Conservation (phyloP, 225 moss, liverwort and hornwort genomes). For the Marchantia paleacea region DNA sequence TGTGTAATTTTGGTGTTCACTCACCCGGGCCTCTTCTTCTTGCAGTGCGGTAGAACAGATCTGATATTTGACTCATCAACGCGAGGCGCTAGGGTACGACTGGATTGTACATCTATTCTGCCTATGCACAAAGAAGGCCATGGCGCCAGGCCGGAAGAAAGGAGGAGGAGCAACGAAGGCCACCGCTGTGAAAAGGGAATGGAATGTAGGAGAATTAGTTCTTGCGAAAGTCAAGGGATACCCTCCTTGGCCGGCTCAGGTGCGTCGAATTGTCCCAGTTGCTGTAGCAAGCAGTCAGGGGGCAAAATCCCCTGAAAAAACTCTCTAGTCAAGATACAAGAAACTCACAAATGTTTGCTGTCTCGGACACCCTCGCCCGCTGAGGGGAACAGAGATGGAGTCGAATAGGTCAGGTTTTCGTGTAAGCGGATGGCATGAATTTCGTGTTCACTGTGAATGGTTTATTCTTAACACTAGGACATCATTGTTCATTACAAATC, state of each 20-base stretch:
- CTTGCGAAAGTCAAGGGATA: slow-evolving; percentile 97
- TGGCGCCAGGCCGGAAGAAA: slow-evolving; percentile 57
- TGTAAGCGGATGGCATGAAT: too few species aligned
- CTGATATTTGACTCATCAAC: neutral
- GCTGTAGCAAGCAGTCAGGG: too few species aligned
- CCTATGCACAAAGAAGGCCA: slow-evolving; percentile 35
- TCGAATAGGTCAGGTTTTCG: too few species aligned
- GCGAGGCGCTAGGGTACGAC: neutral
- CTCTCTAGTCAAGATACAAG: too few species aligned
- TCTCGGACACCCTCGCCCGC: too few species aligned
- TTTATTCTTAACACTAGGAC: too few species aligned
- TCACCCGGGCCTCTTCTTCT: slow-evolving; percentile 10
- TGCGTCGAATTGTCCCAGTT: slow-evolving; percentile 22
- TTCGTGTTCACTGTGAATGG: too few species aligned
- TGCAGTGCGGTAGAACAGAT: slow-evolving; percentile 27
- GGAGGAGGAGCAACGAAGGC: slow-evolving; percentile 47
- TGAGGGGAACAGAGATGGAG: too few species aligned
- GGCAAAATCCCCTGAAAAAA: too few species aligned
- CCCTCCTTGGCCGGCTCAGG: slow-evolving; percentile 99
- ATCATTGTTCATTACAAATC: too few species aligned
- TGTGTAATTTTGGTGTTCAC: neutral
- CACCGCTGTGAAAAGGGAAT: slow-evolving; percentile 65
- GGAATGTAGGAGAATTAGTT: slow-evolving; percentile 85
- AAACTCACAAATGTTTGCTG: too few species aligned
- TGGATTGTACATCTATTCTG: slow-evolving; percentile 10